These are phyloP conservation scores for Capsicum rhomboideum DNA, from an alignment of 257 asterid species.

Conservation along the genomic window DNA sequence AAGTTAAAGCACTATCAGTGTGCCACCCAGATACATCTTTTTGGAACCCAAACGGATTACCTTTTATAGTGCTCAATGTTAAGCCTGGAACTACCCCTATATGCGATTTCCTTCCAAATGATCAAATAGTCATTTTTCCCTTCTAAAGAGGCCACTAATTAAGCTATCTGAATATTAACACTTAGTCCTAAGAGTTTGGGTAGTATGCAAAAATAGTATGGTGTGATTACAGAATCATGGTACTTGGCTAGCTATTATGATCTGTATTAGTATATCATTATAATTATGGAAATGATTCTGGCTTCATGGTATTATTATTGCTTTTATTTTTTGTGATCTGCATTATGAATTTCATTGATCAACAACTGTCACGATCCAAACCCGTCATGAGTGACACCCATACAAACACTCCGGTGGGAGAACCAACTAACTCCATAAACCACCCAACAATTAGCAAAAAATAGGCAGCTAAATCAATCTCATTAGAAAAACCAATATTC, in stretches of 20 bases:
- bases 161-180: not conserved
- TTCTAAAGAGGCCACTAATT: not conserved
- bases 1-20: too few species aligned
- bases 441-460: too few species aligned
- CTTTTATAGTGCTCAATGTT: slow-evolving; percentile 6
- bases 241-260: too few species aligned
- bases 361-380: too few species aligned
- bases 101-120: slow-evolving; percentile 1
- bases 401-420: too few species aligned
- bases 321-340: not conserved
- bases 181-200: not conserved
- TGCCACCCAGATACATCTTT: not conserved
- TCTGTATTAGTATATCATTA: too few species aligned
- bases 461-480: too few species aligned
- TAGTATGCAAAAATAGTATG: not conserved
- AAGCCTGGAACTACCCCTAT: slow-evolving; percentile 2
- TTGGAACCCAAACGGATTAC: slow-evolving; percentile 1
- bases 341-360: not conserved
- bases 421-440: too few species aligned
- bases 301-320: not conserved
- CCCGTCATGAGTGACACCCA: too few species aligned
- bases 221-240: not conserved
- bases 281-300: not conserved
- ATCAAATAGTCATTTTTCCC: not conserved
- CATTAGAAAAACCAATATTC: too few species aligned